Evolutionary conservation across 208 protist species (phyloP).

Genomic region (Trypanosoma scelopori): DNA sequence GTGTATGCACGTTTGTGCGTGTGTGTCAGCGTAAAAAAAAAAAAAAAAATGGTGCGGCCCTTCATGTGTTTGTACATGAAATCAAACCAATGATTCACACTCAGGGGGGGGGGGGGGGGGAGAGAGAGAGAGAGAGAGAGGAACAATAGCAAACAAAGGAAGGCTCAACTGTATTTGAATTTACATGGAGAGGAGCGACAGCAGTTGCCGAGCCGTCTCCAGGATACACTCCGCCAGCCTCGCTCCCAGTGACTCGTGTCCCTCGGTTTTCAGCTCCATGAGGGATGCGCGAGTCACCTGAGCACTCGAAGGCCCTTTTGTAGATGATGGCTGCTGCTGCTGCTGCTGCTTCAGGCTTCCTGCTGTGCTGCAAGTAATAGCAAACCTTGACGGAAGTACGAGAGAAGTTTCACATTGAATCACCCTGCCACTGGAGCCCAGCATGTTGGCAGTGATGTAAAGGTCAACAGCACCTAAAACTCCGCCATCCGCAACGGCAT

Average conservation of each 20-base stretch:
- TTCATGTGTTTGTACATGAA: not conserved
- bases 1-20: no score
- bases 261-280: not conserved
- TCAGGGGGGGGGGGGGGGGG: no score
- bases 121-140: not conserved
- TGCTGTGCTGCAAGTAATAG: slow-evolving; percentile 5
- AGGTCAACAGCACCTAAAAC: slow-evolving; percentile 25
- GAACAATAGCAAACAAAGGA: slow-evolving; percentile 1
- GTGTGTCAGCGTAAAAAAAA: no score
- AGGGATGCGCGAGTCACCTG: slow-evolving; percentile 9
- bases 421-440: slow-evolving; percentile 7
- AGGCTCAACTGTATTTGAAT: not conserved
- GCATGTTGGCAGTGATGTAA: slow-evolving; percentile 10
- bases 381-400: slow-evolving; percentile 20
- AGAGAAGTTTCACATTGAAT: slow-evolving; percentile 18
- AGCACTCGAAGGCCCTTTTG: slow-evolving; percentile 3
- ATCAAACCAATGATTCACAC: no score
- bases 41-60: not conserved
- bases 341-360: not conserved
- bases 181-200: slow-evolving; percentile 17
- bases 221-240: slow-evolving; percentile 10
- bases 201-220: slow-evolving; percentile 1
- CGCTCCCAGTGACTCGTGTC: not conserved
- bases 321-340: not conserved
- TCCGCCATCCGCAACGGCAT: not conserved